Conservation (phyloP, 345 rosid species). For the Eucalyptus shirleyi region DNA sequence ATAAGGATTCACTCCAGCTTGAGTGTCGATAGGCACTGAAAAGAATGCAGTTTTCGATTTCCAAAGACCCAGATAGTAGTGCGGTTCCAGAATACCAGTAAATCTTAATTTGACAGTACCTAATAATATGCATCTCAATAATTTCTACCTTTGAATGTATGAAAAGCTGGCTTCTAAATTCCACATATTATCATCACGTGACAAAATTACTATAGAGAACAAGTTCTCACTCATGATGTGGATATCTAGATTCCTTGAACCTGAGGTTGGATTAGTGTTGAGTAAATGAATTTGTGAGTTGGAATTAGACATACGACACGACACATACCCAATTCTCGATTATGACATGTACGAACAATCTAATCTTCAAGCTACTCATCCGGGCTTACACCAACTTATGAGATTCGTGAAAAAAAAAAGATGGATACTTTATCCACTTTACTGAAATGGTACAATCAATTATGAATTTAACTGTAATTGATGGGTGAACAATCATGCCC, state of each 20-base stretch:
- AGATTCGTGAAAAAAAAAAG: background rate
- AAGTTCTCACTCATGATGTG: background rate
- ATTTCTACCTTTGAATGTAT: background rate
- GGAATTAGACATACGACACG: background rate
- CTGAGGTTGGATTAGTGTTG: background rate
- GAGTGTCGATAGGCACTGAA: background rate
- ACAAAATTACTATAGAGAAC: background rate
- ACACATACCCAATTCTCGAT: background rate
- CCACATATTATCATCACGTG: background rate
- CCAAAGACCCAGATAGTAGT: background rate
- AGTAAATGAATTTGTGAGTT: background rate
- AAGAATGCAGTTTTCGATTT: background rate
- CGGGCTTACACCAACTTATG: background rate
- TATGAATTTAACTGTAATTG: background rate
- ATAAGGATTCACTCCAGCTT: background rate
- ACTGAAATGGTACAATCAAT: background rate
- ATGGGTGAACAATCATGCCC: background rate
- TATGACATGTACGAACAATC: background rate
- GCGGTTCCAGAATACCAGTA: background rate
- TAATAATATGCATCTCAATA: background rate
- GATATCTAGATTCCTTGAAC: background rate
- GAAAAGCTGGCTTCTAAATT: background rate
- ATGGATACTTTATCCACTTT: background rate
- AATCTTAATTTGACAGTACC: background rate
- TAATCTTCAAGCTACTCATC: background rate